Base-by-base conservation (phyloP, 2,329 filamentous ascomycete species). In the Sarocladiaceae sp. region DNA sequence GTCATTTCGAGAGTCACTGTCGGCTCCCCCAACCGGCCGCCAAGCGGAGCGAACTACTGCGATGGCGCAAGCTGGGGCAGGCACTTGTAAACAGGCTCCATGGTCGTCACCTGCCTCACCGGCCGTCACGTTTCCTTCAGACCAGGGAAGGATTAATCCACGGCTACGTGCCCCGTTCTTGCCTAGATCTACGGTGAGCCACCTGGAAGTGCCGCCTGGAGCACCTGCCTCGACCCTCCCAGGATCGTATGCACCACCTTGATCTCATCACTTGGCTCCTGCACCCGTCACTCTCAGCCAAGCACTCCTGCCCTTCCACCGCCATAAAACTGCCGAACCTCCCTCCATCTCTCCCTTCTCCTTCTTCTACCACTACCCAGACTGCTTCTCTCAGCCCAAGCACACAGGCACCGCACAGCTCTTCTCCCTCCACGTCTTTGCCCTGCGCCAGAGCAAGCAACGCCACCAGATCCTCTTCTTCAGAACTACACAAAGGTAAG, bases 401-500 rank as follows among this genome's bases (percentile, higher is more conserved):
- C 15, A 18, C 15, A 6, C 37, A 13, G 19, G n/a, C 23, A 12
- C 7, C 13, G 18, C 15, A 7, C 11, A 6, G 13, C 9, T 19
- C 21, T 35, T 15, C 9, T 26, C 11, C 34, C 20, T 39, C 20
- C 7, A 29, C 26, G 26, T 13, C 26, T 29, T 29, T 29, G 26
- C 13, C 26, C n/a, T n/a, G n/a, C n/a, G n/a, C n/a, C n/a, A n/a
- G n/a, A n/a, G n/a, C n/a, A n/a, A n/a, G n/a, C n/a, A n/a, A n/a
- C n/a, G n/a, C n/a, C n/a, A n/a, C n/a, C n/a, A n/a, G n/a, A 24
- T 24, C 19, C 26, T 41, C 37, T 41, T 41, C 37, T 29, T 41
- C 23, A 29, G 19, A 13, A 24, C 26, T 21, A 13, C 34, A 4
- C 23, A 26, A 39, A 24, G n/a, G 34, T 39, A 15, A 39, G 34